Percentiles rank a stretch among this genome's conserved stretches.
phyloP scores from a whole-genome alignment of 1,139 yeast species.

The Pneumocystis oryctolagi region DNA sequence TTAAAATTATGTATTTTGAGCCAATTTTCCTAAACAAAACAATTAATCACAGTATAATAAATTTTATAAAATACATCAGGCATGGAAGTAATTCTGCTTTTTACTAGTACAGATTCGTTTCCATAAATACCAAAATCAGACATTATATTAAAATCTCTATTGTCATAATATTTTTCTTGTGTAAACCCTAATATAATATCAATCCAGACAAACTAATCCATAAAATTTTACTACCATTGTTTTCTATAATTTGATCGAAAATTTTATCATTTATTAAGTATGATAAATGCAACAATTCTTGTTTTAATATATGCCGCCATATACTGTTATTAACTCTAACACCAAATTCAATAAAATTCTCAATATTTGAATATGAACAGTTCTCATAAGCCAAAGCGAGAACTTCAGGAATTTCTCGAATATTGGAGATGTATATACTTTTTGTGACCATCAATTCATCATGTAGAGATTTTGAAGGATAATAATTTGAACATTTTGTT shows the following conservation, averaged over 20 bases:
- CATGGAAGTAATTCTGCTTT: not conserved
- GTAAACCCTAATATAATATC: not conserved
- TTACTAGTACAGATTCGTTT: not conserved
- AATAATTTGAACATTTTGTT: constrained; percentile 24
- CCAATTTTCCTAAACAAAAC: not conserved
- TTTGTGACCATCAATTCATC: constrained; percentile 4
- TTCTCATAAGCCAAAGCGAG: constrained; percentile 38
- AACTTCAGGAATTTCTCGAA: constrained; percentile 35
- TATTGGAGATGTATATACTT: constrained; percentile 37
- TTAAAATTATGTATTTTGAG: not conserved
- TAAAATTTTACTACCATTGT: not conserved
- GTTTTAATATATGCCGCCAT: constrained; percentile 12
- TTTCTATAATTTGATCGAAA: not conserved
- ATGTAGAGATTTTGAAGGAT: constrained; percentile 4
- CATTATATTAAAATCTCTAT: not conserved
- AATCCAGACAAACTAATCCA: not conserved
- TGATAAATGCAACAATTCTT: not conserved
- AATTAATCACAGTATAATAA: not conserved
- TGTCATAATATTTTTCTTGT: not conserved
- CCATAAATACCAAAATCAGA: not conserved
- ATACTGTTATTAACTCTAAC: constrained; percentile 15
- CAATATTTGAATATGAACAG: constrained; percentile 44
- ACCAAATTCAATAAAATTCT: constrained; percentile 41
- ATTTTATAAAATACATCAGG: not conserved
- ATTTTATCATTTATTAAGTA: not conserved